Evolutionary conservation across 345 rosid species (phyloP), one percentile per base, ranked within the genome.

Genomic region (Salix viminalis): DNA sequence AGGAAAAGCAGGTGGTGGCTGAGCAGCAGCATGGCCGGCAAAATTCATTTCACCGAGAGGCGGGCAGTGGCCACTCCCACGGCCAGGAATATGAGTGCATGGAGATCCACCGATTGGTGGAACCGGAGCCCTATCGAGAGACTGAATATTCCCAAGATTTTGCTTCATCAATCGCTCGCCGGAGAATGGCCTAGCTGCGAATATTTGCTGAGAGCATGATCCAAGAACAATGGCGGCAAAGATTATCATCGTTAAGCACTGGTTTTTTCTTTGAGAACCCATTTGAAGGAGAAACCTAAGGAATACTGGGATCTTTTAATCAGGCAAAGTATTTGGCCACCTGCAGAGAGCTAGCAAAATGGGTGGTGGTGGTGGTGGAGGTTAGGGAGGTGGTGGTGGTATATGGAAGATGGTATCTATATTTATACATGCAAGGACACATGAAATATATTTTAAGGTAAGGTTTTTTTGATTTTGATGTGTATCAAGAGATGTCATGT

Each of bases 101-200:
- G 86, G 70, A 14, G 85, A 86, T 19, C 78, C 30, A 0, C 67
- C 32, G 0, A 83, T 74, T 0, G 87, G 77, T 2, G 90, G 83
- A 70, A 85, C 88, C 0, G 80, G 77, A 21, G 86, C 88, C 71
- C 81, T 81, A 12, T 48, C 78, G 3, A 86, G 87, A n/a, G 84
- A 78, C 67, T 83, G 88, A 19, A 82, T 14, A 24, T 77, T 37
- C 23, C 62, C 28, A 6, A 78, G 50, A 14, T 24, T 44, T 16
- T 54, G 44, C 16, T 37, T 6, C 18, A 34, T 34, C 50, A 69
- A 11, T 7, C 66, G 67, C 13, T 76, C 84, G 60, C 34, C 76
- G 10, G 24, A 58, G 56, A 85, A 71, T 16, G 75, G 84, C 75
- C 91, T 85, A 14, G 44, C 54, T 13, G 83, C 88, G 16, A 30